Base-by-base conservation (phyloP, 2,329 filamentous ascomycete genomes). In the Neopestalotiopsis sp. region DNA sequence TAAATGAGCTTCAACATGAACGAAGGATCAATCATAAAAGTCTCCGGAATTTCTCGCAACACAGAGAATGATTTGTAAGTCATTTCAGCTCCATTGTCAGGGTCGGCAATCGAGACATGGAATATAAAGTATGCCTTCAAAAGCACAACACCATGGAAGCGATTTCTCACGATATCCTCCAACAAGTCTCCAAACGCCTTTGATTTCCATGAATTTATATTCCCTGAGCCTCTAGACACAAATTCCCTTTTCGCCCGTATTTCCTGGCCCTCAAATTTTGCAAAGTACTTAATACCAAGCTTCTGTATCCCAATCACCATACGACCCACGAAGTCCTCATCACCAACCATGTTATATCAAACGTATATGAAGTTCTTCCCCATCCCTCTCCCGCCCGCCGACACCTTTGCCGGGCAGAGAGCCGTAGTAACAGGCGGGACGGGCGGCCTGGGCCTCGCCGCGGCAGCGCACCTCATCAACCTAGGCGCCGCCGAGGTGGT, bases 381-480 rank as follows among this genome's bases (percentile, higher is more conserved):
- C 64, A 71, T 56, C 49, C 58, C n/a, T 58, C 71, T 61, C 67
- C 70, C n/a, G 72, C 42, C 69, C 32, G 69, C 72, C 5, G 32
- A 49, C 7, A 53, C 58, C 5, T 67, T 63, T 28, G 17, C 40
- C 0, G 72, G 67, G n/a, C 74, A 81, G 70, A 73, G 73, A 5
- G 73, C 81, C 63, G 73, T 85, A 45, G 76, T 85, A 49, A 84
- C 82, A 1, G 83, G 83, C 20, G 80, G 76, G 9, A 83, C 81
- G 13, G 73, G 75, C 30, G 83, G 83, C 14, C 74, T 85, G 0
- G 82, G 83, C 9, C 76, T 82, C 24, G 82, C 80, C 40, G 75
- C 80, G 9, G 81, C 82, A 2, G 73, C 77, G 1, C 79, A 84
- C 70, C 80, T 81, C 66, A 72, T 81, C 66, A 79, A 79, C 30